phyloP scores from a whole-genome alignment of 768 basidiomycete species.

The Dendrothele bispora region DNA sequence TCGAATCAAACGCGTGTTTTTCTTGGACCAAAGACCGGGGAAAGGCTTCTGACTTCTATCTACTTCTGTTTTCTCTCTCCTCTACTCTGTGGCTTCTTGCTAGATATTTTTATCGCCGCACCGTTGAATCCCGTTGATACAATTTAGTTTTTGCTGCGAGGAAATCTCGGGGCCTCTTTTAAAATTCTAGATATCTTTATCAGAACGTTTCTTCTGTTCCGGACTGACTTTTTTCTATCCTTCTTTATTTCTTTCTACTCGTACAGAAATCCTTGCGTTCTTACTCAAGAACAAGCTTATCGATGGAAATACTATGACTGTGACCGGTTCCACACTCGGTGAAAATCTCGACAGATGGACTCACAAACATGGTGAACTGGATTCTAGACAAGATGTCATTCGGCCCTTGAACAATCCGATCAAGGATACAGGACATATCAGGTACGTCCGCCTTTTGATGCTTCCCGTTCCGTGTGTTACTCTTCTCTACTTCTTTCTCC shows the following conservation, averaged over 20 bases:
- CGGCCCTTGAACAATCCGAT: slow-evolving; percentile 86
- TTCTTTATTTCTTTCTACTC: no score
- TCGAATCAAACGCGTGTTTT: no score
- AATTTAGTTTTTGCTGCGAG: slow-evolving; percentile 5
- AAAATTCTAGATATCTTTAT: background rate
- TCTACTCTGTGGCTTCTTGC: no score
- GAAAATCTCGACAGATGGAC: slow-evolving; percentile 93
- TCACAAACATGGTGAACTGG: slow-evolving; percentile 74
- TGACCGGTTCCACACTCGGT: slow-evolving; percentile 86
- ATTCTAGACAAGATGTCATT: slow-evolving; percentile 78
- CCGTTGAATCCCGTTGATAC: no score
- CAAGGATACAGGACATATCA: slow-evolving; percentile 86
- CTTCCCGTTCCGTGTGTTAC: slow-evolving; percentile 9
- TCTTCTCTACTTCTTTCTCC: slow-evolving; percentile 6
- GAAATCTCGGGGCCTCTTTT: slow-evolving; percentile 6
- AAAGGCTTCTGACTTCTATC: no score
- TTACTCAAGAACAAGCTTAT: slow-evolving; percentile 85
- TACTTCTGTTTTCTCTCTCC: no score
- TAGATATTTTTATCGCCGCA: background rate
- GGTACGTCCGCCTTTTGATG: slow-evolving; percentile 45
- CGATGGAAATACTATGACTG: slow-evolving; percentile 88
- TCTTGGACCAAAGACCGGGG: no score
- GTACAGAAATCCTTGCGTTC: slow-evolving; percentile 78
- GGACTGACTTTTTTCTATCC: slow-evolving; percentile 2
- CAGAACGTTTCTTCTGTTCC: background rate